Percentiles rank a stretch among this genome's conserved stretches.
phyloP scores from a whole-genome alignment of 1,139 yeast species.

The Nakaseomyces delphensis region DNA sequence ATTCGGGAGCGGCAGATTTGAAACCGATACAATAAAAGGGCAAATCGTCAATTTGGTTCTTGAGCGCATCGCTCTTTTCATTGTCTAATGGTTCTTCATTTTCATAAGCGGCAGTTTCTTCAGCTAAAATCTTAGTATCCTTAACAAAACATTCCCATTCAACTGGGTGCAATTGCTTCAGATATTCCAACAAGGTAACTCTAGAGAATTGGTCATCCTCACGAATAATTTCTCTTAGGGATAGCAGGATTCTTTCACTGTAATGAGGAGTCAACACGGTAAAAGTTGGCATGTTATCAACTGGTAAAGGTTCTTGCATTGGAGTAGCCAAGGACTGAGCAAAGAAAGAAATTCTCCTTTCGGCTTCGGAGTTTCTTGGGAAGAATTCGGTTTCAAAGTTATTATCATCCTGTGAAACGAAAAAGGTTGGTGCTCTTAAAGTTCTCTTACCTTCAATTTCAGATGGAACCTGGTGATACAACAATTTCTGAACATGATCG shows the following conservation, averaged over 20 bases:
- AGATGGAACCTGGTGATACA: constrained; percentile 96
- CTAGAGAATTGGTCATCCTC: constrained; percentile 98
- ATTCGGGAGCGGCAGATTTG: constrained; percentile 99
- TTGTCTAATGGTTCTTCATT: constrained; percentile 47
- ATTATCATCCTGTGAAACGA: constrained; percentile 95
- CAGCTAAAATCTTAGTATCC: constrained; percentile 96
- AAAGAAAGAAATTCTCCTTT: constrained; percentile 97
- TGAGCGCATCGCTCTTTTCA: constrained; percentile 59
- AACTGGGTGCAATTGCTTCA: constrained; percentile 95
- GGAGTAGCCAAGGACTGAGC: constrained; percentile 98
- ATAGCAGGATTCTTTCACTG: constrained; percentile 88
- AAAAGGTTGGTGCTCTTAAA: constrained; percentile 96
- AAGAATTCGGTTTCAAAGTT: constrained; percentile 90
- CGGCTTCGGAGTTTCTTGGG: constrained; percentile 96
- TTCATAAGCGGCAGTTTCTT: constrained; percentile 86
- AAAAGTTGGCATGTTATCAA: constrained; percentile 98
- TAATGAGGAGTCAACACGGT: constrained; percentile 97
- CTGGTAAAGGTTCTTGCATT: constrained; percentile 95
- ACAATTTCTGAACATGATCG: constrained; percentile 93
- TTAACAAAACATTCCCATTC: constrained; percentile 99
- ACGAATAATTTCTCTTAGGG: constrained; percentile 93
- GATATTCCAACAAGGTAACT: constrained; percentile 89
- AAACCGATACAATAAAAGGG: constrained; percentile 99
- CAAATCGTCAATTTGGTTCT: constrained; percentile 87
- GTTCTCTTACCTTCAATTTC: constrained; percentile 97